A percentile compares a stretch with the other conserved stretches of the same genome.
phyloP scores from a whole-genome alignment of 1,139 yeast species.

The Sugiyamaella japonica region DNA sequence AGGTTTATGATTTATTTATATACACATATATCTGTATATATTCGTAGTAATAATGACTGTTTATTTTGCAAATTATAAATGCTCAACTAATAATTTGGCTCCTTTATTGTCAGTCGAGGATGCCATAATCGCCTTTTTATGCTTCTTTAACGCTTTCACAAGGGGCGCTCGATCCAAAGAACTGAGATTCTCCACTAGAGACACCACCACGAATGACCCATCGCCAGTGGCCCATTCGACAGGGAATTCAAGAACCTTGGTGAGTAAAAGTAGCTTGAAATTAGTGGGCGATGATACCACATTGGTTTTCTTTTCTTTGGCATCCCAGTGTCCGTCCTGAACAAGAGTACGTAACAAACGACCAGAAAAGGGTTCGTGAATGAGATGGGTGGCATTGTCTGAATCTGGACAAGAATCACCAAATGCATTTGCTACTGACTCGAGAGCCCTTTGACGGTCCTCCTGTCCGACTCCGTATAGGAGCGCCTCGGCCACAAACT shows the following conservation, averaged over 20 bases:
- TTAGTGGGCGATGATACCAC: constrained; percentile 60
- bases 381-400: constrained; percentile 69
- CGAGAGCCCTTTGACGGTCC: constrained; percentile 50
- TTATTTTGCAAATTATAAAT: constrained; percentile 3
- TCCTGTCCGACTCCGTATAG: constrained; percentile 56
- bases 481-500: constrained; percentile 74
- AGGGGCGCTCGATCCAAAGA: constrained; percentile 48
- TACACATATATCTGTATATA: constrained; percentile 5
- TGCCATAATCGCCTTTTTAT: constrained; percentile 44
- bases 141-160: constrained; percentile 53
- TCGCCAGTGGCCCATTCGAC: constrained; percentile 70
- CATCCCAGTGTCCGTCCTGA: constrained; percentile 73
- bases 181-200: constrained; percentile 40
- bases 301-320: constrained; percentile 53
- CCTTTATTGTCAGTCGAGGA: constrained; percentile 69
- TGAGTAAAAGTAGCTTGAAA: constrained; percentile 51
- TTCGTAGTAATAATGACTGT: constrained; percentile 9
- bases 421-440: constrained; percentile 53
- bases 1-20: constrained; percentile 10
- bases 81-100: constrained; percentile 58
- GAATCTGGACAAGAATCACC: constrained; percentile 51
- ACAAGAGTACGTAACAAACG: constrained; percentile 77
- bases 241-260: constrained; percentile 50
- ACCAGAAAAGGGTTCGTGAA: constrained; percentile 66
- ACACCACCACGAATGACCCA: constrained; percentile 78